Evolutionary conservation across 805 yeast genomes (phyloP).

Genomic region (Sporopachydermia quercuum): DNA sequence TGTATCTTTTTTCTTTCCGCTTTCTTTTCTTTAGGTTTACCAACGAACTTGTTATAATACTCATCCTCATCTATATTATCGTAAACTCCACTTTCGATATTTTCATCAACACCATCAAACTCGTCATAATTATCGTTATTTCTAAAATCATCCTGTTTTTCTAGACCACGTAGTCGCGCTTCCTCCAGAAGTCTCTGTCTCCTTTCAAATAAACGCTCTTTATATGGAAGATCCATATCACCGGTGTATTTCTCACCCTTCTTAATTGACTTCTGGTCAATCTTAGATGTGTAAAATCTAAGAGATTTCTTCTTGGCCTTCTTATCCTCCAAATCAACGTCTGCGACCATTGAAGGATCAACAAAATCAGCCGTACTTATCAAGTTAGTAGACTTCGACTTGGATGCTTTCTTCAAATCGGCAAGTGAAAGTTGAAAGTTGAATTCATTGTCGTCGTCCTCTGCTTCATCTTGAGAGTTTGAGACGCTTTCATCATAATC

Average conservation of each 20-base stretch:
- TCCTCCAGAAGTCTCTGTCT: constrained; percentile 78
- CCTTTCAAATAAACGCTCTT: constrained; percentile 79
- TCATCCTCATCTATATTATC: constrained; percentile 28
- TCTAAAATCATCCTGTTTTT: constrained; percentile 41
- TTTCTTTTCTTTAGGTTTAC: constrained; percentile 32
- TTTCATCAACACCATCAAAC: constrained; percentile 29
- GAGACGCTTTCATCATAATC: constrained; percentile 9
- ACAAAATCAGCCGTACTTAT: constrained; percentile 35
- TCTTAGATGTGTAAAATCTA: constrained; percentile 92
- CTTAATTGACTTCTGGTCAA: constrained; percentile 41
- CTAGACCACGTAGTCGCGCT: constrained; percentile 72
- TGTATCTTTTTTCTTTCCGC: constrained; percentile 48
- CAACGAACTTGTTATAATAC: constrained; percentile 43
- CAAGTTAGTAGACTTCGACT: constrained; percentile 11
- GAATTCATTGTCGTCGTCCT: constrained; percentile 12
- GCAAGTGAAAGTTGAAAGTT: constrained; percentile 12
- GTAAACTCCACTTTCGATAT: constrained; percentile 16
- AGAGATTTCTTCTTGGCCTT: constrained; percentile 63
- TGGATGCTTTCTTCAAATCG: constrained; percentile 27
- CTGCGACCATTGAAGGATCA: constrained; percentile 57
- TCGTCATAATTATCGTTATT: constrained; percentile 32
- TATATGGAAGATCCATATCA: constrained; percentile 83
- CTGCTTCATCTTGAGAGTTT: constrained; percentile 16
- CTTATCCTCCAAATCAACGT: constrained; percentile 78
- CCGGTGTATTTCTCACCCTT: constrained; percentile 51